Base-by-base conservation (phyloP, 257 asterid species). In the Solanum chiquidenum region DNA sequence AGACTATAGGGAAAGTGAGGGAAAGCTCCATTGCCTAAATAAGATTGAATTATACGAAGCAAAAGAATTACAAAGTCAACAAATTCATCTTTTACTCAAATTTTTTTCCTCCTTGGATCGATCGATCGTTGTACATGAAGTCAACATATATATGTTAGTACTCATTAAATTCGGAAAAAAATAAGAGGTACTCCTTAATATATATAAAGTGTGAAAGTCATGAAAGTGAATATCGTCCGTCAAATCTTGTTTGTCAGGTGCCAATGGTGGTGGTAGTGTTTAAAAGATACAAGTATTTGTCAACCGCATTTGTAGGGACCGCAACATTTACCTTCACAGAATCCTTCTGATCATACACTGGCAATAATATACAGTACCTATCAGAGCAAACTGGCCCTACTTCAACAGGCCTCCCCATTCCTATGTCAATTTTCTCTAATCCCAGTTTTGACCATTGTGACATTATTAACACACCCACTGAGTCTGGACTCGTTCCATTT, bases 361-460 rank as follows among this genome's bases (percentile, higher is more conserved):
- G 96, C 83, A 88, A 89, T 6, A 95, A 40, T 25, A 91, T 58
- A 80, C 98, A 95, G 90, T 92, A 94, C 88, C 88, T 90, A 69
- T 92, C 94, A 7, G 92, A 44, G 69, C 92, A 88, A 5, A 93
- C 88, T 76, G 98, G 95, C 46, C 92, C 94, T 89, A 95, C 95
- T 14, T 92, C 88, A 35, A 89, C 89, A 12, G 96, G 96, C 73
- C 77, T 88, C 1, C 97, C 98, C 90, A 93, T 87, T 1, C 98
- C 98, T 73, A 95, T 93, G 90, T 95, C 96, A 88, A 95, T 90
- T 62, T 66, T 72, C 14, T 94, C 90, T 21, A 95, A 88, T 69
- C 98, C 98, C 29, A 95, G 86, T 88, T 93, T 92, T 86, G 98
- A 92, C 98, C 96, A 95, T 16, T 95, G 96, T 0, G 98, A 89